A percentile compares a stretch with the other conserved stretches of the same genome.
Evolutionary conservation across 148 eudicot species (phyloP).

Genomic region (Spergularia marina): DNA sequence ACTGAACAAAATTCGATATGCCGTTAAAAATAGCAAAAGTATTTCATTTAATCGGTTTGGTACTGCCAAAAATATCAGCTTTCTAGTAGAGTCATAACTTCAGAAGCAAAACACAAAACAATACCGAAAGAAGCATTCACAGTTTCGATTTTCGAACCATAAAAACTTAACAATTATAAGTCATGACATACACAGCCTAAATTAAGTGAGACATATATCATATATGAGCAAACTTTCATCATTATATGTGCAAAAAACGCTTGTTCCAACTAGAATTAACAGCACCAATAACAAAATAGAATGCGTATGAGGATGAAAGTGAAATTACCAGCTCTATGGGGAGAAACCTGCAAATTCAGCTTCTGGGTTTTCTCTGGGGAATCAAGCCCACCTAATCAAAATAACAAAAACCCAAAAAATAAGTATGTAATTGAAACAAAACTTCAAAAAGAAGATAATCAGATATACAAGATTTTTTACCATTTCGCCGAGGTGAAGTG

Average conservation of each 20-base stretch:
- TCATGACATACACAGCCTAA: background rate
- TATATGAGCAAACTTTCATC: too few relatives aligned
- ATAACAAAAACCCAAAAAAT: background rate
- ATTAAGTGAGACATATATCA: background rate
- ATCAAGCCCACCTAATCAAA: slow-evolving; percentile 28
- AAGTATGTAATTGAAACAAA: background rate
- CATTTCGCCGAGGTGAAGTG: slow-evolving; percentile 15
- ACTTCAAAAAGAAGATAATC: background rate
- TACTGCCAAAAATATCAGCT: background rate
- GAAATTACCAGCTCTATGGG: slow-evolving; percentile 88
- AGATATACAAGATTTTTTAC: slow-evolving; percentile 2
- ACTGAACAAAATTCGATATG: background rate
- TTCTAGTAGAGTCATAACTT: background rate
- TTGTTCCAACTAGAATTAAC: too few relatives aligned
- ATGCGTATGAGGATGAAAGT: background rate
- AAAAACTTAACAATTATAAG: background rate
- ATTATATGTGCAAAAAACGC: too few relatives aligned
- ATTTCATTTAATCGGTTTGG: background rate
- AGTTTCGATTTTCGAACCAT: background rate
- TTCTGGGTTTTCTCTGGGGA: slow-evolving; percentile 41
- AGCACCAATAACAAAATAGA: background rate
- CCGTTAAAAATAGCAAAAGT: background rate
- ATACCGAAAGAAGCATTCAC: background rate
- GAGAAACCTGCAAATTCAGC: slow-evolving; percentile 79
- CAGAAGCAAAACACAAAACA: background rate